Conservation (phyloP, 2,329 filamentous ascomycete species). For the Colletotrichum kahawae region DNA sequence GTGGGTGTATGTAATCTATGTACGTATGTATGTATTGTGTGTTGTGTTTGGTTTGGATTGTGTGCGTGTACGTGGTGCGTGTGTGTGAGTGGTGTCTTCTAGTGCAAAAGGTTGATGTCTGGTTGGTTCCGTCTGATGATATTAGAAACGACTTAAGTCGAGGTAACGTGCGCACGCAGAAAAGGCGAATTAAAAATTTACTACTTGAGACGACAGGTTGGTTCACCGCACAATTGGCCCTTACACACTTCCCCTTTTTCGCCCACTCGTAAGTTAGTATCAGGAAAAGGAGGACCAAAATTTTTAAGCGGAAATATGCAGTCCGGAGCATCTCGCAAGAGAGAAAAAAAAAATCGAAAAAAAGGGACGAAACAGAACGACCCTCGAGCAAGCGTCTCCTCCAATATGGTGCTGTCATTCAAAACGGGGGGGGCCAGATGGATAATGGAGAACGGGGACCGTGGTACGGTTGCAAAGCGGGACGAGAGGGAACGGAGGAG, state of each 20-base stretch:
- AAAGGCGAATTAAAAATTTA: neutral
- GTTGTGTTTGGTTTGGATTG: neutral
- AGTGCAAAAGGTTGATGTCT: constrained; percentile 1
- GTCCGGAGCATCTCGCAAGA: neutral
- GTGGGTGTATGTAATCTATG: neutral
- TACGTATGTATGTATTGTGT: neutral
- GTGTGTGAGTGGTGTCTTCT: neutral
- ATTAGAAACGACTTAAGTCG: neutral
- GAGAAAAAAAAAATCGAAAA: neutral
- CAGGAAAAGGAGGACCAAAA: neutral
- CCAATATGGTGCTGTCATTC: constrained; percentile 15
- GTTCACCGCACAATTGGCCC: neutral
- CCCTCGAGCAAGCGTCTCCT: neutral
- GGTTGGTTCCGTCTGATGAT: constrained; percentile 9
- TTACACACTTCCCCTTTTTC: neutral
- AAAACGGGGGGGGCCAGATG: constrained; percentile 10
- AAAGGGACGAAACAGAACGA: constrained; percentile 5
- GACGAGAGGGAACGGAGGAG: constrained; percentile 7
- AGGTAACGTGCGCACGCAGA: constrained; percentile 2
- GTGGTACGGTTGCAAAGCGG: constrained; percentile 5
- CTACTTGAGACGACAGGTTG: constrained; percentile 2
- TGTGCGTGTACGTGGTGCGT: neutral
- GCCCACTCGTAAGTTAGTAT: neutral
- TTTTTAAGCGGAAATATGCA: neutral
- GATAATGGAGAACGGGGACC: constrained; percentile 4